phyloP scores from a whole-genome alignment of 257 asterid genomes.

The Ophiorrhiza pumila region DNA sequence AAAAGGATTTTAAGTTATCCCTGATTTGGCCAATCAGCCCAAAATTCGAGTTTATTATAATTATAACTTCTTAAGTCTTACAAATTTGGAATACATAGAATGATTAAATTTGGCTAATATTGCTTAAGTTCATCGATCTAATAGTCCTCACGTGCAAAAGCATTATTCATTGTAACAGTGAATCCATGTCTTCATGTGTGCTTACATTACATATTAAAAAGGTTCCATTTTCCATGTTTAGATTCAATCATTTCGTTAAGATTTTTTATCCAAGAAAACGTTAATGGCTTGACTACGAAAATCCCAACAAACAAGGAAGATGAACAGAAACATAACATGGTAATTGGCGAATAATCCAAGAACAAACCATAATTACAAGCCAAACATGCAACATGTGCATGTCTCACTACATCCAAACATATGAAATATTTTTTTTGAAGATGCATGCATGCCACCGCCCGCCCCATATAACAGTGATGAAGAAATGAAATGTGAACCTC shows the following conservation, averaged over 20 bases:
- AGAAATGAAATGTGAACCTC: constrained; percentile 4
- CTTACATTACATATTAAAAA: background rate
- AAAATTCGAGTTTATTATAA: too few relatives aligned
- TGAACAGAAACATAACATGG: background rate
- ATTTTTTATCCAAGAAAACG: constrained; percentile 28
- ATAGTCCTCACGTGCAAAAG: constrained; percentile 3
- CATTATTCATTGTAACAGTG: constrained; percentile 5
- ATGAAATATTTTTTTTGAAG: constrained; percentile 1
- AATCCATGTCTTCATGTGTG: background rate
- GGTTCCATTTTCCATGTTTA: too few relatives aligned
- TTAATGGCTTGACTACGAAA: constrained; percentile 7
- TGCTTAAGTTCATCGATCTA: background rate
- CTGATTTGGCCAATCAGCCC: too few relatives aligned
- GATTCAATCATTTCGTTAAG: constrained; percentile 21
- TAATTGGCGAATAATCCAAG: background rate
- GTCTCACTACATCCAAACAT: constrained; percentile 40
- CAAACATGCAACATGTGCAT: constrained; percentile 23
- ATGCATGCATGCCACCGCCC: constrained; percentile 15
- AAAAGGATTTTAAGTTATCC: too few relatives aligned
- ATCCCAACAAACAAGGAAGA: constrained; percentile 14
- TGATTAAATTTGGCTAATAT: too few relatives aligned
- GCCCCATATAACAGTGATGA: background rate
- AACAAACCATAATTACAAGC: background rate
- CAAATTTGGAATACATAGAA: too few relatives aligned
- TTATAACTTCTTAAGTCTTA: too few relatives aligned